Percentiles rank a stretch among this genome's conserved stretches.
Evolutionary conservation across 768 basidiomycete species (phyloP).

Genomic region (Daedaleopsis sinensis): DNA sequence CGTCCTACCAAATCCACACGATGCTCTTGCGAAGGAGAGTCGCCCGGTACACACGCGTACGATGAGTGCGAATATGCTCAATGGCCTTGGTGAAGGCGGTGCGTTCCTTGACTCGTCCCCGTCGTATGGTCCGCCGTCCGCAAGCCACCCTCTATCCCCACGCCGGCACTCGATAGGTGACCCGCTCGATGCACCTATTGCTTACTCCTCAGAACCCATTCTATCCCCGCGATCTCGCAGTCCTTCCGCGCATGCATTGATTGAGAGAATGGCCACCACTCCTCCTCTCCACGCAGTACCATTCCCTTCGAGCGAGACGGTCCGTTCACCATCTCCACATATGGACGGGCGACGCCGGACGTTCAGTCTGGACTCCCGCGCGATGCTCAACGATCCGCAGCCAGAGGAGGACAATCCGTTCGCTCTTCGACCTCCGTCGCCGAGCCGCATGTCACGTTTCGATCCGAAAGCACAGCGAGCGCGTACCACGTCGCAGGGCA

Average conservation of each 20-base stretch:
- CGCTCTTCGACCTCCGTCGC: slow-evolving; percentile 39
- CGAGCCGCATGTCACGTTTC: slow-evolving; percentile 44
- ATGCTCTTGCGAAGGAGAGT: slow-evolving; percentile 19
- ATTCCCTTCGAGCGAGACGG: slow-evolving; percentile 51
- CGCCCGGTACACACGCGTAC: slow-evolving; percentile 44
- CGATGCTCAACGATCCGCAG: slow-evolving; percentile 40
- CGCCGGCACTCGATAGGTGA: slow-evolving; percentile 63
- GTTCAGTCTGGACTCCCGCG: slow-evolving; percentile 53
- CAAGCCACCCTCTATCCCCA: slow-evolving; percentile 19
- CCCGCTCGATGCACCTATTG: slow-evolving; percentile 48
- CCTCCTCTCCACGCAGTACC: slow-evolving; percentile 57
- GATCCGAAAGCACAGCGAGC: slow-evolving; percentile 42
- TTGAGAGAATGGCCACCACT: slow-evolving; percentile 44
- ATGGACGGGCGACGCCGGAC: slow-evolving; percentile 44
- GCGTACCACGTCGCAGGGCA: slow-evolving; percentile 49
- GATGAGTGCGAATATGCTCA: slow-evolving; percentile 67
- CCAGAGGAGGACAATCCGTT: slow-evolving; percentile 37
- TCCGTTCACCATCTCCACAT: slow-evolving; percentile 52
- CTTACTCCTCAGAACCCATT: slow-evolving; percentile 35
- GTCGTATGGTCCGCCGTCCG: slow-evolving; percentile 29
- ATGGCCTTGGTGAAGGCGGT: slow-evolving; percentile 51
- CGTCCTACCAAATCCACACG: slow-evolving; percentile 49
- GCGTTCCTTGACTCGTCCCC: slow-evolving; percentile 47
- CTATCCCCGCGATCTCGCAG: slow-evolving; percentile 50
- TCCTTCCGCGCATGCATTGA: slow-evolving; percentile 50